phyloP scores from a whole-genome alignment of 768 basidiomycete species.

The Lentinula raphanica region DNA sequence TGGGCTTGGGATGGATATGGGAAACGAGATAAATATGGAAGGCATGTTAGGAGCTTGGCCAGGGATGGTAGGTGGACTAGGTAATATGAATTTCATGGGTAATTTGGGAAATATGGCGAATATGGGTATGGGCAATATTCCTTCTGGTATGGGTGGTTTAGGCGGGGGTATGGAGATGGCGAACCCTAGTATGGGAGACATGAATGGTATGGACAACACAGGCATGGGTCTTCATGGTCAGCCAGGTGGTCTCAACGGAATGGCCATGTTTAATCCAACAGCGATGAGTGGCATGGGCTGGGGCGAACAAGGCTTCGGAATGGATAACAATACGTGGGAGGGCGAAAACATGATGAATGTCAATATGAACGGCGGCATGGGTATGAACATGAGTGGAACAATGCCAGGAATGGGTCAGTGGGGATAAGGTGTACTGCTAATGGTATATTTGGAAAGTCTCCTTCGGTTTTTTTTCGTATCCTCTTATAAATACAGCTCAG shows the following conservation, averaged over 20 bases:
- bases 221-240: background rate
- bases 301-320: conserved; percentile 4
- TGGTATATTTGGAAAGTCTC: background rate
- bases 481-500: too few relatives aligned
- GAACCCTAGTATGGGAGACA: conserved; percentile 14
- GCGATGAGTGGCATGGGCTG: conserved; percentile 1
- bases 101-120: background rate
- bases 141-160: conserved; percentile 9
- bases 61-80: background rate
- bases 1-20: conserved; percentile 10
- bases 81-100: conserved; percentile 3
- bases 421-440: background rate
- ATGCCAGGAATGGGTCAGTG: conserved; percentile 8
- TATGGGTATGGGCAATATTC: background rate
- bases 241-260: background rate
- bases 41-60: conserved; percentile 11
- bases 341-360: conserved; percentile 7
- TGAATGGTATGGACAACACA: background rate
- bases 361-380: background rate
- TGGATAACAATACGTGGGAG: conserved; percentile 4
- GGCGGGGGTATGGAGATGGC: conserved; percentile 15
- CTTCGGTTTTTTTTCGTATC: too few relatives aligned
- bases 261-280: conserved; percentile 4
- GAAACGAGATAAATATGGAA: conserved; percentile 11
- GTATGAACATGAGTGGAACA: conserved; percentile 8